Percentiles rank a stretch among this genome's conserved stretches.
These are phyloP conservation scores for Dillenia turbinata DNA, from an alignment of 164 flowering plant genomes.

Conservation along the genomic window DNA sequence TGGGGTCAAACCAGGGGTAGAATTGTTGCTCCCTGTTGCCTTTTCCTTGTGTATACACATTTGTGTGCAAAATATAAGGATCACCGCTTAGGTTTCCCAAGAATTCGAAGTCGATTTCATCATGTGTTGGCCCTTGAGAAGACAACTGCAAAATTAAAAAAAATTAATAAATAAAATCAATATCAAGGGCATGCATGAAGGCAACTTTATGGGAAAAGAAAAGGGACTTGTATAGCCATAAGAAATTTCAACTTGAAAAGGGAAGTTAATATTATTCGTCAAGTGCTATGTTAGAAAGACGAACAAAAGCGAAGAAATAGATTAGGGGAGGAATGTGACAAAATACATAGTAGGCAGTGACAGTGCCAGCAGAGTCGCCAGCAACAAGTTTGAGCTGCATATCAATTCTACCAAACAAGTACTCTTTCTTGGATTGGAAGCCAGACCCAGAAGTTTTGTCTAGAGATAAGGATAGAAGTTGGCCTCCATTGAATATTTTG, in stretches of 20 bases:
- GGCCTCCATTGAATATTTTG: conserved; percentile 6
- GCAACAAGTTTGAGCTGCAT: conserved; percentile 15
- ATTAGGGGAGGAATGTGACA: neutral
- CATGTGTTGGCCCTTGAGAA: conserved; percentile 10
- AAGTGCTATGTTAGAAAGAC: too few relatives aligned
- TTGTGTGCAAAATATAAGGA: conserved; percentile 9
- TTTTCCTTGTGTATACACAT: conserved; percentile 7
- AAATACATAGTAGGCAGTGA: conserved; percentile 9
- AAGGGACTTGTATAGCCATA: too few relatives aligned
- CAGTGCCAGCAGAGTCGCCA: conserved; percentile 15
- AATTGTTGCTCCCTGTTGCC: conserved; percentile 11
- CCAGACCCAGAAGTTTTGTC: conserved; percentile 10
- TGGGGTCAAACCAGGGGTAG: conserved; percentile 12
- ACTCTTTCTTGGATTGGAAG: conserved; percentile 9
- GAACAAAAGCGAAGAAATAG: too few relatives aligned
- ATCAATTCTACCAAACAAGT: conserved; percentile 9
- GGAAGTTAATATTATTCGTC: too few relatives aligned
- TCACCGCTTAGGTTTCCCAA: conserved; percentile 11
- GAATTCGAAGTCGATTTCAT: conserved; percentile 14
- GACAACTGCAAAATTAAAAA: conserved; percentile 8
- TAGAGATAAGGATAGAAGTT: conserved; percentile 6
- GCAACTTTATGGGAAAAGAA: too few relatives aligned
- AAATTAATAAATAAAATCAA: neutral
- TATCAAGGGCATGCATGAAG: too few relatives aligned
- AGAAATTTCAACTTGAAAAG: too few relatives aligned